Conservation (phyloP, 768 basidiomycete genomes). For the Chalciporus chontae region DNA sequence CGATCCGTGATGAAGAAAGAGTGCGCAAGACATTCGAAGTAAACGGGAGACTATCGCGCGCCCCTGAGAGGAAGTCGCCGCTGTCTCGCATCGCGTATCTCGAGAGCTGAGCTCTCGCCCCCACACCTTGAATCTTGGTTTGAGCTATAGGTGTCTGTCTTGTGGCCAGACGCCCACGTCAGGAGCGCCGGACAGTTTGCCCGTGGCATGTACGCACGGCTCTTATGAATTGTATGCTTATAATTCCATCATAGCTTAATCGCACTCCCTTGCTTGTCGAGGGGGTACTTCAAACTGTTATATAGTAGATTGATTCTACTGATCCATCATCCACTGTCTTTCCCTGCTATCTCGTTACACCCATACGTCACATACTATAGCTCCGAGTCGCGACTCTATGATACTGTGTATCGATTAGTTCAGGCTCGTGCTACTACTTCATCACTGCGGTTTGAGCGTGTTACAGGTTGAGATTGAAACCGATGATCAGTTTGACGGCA, state of each 20-base stretch:
- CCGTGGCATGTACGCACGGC: not conserved
- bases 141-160: no score
- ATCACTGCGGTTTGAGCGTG: not conserved
- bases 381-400: conserved; percentile 12
- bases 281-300: not conserved
- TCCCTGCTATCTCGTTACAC: not conserved
- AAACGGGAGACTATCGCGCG: conserved; percentile 11
- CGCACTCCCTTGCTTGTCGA: conserved; percentile 8
- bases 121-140: not conserved
- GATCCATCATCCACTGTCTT: conserved; percentile 5
- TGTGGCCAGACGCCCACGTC: no score
- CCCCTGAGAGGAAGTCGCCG: conserved; percentile 24
- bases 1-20: conserved; percentile 4
- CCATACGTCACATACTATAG: not conserved
- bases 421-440: not conserved
- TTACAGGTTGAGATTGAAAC: no score
- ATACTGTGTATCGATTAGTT: conserved; percentile 32
- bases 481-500: no score
- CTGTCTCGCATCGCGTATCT: conserved; percentile 19
- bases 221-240: not conserved
- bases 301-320: conserved; percentile 29
- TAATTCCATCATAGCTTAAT: conserved; percentile 5
- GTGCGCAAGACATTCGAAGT: not conserved
- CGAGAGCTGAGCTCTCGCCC: conserved; percentile 20
- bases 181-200: no score